Percentiles rank a stretch among this genome's conserved stretches.
Conservation (phyloP, 2,329 filamentous ascomycete species). For the Ascocoryne sarcoides region DNA sequence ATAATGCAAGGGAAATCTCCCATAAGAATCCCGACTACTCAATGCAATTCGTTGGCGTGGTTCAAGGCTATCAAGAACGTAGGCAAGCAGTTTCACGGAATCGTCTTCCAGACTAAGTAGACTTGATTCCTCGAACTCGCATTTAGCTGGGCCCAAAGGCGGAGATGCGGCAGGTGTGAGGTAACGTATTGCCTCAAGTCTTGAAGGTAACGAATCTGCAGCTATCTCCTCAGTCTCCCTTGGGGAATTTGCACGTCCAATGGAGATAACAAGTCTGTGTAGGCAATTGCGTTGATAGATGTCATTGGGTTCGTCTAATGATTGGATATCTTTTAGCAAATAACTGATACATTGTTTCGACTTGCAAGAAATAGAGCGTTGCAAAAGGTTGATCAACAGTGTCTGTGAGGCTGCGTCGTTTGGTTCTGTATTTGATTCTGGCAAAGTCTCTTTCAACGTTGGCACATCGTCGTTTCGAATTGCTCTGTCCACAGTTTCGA, state of each 20-base stretch:
- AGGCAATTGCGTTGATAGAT: conserved; percentile 92
- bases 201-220: conserved; percentile 32
- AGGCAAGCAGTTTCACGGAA: conserved; percentile 58
- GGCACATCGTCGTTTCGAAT: conserved; percentile 59
- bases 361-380: conserved; percentile 64
- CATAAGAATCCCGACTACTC: conserved; percentile 64
- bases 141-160: conserved; percentile 48
- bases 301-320: conserved; percentile 78
- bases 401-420: conserved; percentile 49
- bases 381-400: conserved; percentile 70
- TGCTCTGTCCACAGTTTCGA: conserved; percentile 65
- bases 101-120: conserved; percentile 63
- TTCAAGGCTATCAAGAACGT: conserved; percentile 58
- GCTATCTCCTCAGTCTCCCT: conserved; percentile 19
- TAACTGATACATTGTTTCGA: conserved; percentile 62
- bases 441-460: conserved; percentile 47
- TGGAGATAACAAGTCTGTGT: conserved; percentile 84
- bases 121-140: conserved; percentile 58
- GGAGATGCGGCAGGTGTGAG: conserved; percentile 72
- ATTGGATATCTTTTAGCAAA: conserved; percentile 59
- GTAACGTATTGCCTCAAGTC: conserved; percentile 45
- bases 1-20: conserved; percentile 82
- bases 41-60: conserved; percentile 60
- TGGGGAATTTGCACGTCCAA: conserved; percentile 62
- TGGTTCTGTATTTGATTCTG: conserved; percentile 46